Base-by-base conservation (phyloP, 371 early-diverging fungal species). In the Rhizopus sp. region DNA sequence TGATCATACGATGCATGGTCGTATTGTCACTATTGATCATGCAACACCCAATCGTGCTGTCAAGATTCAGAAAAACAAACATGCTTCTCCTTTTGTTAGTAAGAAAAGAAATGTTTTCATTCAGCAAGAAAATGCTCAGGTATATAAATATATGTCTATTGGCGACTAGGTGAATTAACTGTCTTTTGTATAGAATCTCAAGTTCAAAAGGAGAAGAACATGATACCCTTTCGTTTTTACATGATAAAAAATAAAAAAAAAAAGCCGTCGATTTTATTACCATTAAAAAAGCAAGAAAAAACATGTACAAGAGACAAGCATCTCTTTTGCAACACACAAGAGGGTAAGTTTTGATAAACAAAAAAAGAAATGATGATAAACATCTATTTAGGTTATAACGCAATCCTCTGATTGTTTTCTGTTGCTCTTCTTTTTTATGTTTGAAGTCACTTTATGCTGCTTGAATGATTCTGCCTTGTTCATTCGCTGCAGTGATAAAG, bases 401-500 rank as follows among this genome's bases (percentile, higher is more conserved):
- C 64, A 64, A 44, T 64, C 64, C 55, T 64, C 64, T 10, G 64
- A 64, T 41, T 55, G 64, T 51, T 55, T 60, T 53, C 65, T 39
- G 4, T 56, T 3, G 60, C 35, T 45, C 48, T 53, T 42, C 47
- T 38, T 13, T 56, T 33, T n/a, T 50, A 40, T 13, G 37, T 55
- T 23, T 53, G 53, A 7, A 56, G 61, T 53, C 65, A 55, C 35
- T 38, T 55, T 61, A 8, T 57, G 31, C 16, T 63, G 64, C 37
- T 68, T 46, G 35, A 56, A 23, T 31, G 56, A 45, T 38, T 56
- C 48, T 7, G 56, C 37, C 38, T 37, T 37, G 15, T 57, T 57
- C 59, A 52, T 50, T 30, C 31, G 56, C 12, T 77, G 66, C 54
- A 75, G 53, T 0, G 64, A 68, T 3, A 77, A 33, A 3, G 72